A percentile compares a stretch with the other conserved stretches of the same genome.
Conservation (phyloP, 768 basidiomycete species). For the Tulasnella sp. region DNA sequence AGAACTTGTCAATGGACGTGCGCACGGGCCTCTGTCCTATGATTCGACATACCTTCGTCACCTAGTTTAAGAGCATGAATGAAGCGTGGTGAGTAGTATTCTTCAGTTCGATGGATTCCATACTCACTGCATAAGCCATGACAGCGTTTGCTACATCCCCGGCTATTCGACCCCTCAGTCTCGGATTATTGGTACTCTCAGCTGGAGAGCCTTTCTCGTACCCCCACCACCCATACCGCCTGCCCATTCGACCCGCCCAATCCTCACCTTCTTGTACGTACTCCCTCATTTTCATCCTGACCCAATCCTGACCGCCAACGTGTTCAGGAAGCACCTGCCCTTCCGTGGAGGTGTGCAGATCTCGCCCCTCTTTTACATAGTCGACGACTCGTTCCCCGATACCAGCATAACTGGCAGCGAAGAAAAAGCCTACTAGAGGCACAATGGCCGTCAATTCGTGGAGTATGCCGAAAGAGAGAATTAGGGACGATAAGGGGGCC, state of each 20-base stretch:
- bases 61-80: not conserved
- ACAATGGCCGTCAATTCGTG: conserved; percentile 77
- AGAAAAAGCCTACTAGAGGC: conserved; percentile 65
- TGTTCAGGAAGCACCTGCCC: not conserved
- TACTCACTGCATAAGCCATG: conserved; percentile 66
- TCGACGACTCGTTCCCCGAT: conserved; percentile 55
- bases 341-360: not conserved
- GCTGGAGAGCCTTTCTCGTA: conserved; percentile 39
- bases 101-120: conserved; percentile 35
- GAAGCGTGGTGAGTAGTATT: not conserved
- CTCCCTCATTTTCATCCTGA: conserved; percentile 32
- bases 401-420: conserved; percentile 48
- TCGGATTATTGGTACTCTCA: conserved; percentile 20
- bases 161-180: conserved; percentile 34
- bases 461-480: conserved; percentile 65
- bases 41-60: not conserved
- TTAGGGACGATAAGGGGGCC: conserved; percentile 61
- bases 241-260: conserved; percentile 58
- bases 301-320: conserved; percentile 27
- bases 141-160: conserved; percentile 74
- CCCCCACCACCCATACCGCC: conserved; percentile 70
- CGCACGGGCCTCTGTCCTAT: not conserved
- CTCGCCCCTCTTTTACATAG: conserved; percentile 23
- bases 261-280: conserved; percentile 73
- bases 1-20: not conserved